Base-by-base conservation (phyloP, 257 asterid genomes). In the Solanum neorickii region DNA sequence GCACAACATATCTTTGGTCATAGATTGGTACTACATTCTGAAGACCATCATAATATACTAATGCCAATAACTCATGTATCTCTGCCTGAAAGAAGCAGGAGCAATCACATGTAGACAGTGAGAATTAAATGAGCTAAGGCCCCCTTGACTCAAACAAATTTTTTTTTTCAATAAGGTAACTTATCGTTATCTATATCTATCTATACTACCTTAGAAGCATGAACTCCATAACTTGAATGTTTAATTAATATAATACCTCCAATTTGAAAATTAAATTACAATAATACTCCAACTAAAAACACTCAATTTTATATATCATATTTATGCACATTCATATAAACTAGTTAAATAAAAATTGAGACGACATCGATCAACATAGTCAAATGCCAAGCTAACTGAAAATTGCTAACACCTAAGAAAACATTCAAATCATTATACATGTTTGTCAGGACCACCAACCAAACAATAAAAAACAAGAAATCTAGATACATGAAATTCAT, bases 1-100 rank as follows among this genome's bases (percentile, higher is more conserved):
- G 98, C 66, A 91, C 87, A 73, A 91, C 91, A 35, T 92, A 92
- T 90, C 99, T 93, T 89, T 95, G 99, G 92, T 97, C 99, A 90
- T 95, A 95, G 89, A 97, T 92, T 87, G 99, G 99, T 74, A 95
- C 99, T 82, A 97, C 99, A 87, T 97, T 97, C 93, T 97, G 99
- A 90, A 96, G 89, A 83, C 99, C 98, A 91, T 96, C 99, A 91
- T 97, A 94, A 91, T 96, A 97, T 77, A 97, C 99, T 84, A 97
- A 86, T 73, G 99, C 99, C 93, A 97, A 90, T 90, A 96, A 89
- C 94, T 96, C 99, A 35, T 97, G 99, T 90, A 97, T 96, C 94
- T 97, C 99, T 23, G 96, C 98, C 99, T 97, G 95, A 83, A 93
- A 91, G 78, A 89, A 88, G 86, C 86, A 49, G 73, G 66, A 84